Percentiles rank a stretch among this genome's conserved stretches.
phyloP scores from a whole-genome alignment of 208 protist species.

The Trypanosoma mega region DNA sequence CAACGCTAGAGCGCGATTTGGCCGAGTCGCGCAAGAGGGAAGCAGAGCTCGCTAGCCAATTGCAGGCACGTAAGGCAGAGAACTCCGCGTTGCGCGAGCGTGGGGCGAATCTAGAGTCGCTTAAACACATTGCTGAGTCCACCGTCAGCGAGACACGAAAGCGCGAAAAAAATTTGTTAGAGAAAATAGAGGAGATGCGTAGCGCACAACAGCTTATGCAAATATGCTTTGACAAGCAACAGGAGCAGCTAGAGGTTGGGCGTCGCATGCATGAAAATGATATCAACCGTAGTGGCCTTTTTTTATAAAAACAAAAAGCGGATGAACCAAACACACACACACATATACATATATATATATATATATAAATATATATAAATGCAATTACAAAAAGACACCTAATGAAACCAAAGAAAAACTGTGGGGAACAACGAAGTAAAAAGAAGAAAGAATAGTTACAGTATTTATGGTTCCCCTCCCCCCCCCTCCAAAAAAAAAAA shows the following conservation, averaged over 20 bases:
- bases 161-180: slow-evolving; percentile 66
- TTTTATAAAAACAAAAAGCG: too few relatives aligned
- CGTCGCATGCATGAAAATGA: slow-evolving; percentile 57
- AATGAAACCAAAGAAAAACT: not conserved
- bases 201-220: slow-evolving; percentile 85
- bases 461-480: too few relatives aligned
- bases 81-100: slow-evolving; percentile 70
- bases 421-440: not conserved
- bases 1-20: slow-evolving; percentile 46
- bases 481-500: not conserved
- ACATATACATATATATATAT: slow-evolving; percentile 3
- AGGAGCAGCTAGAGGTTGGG: slow-evolving; percentile 83
- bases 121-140: slow-evolving; percentile 76
- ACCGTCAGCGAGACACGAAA: slow-evolving; percentile 60
- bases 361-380: not conserved
- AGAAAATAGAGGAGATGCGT: slow-evolving; percentile 80
- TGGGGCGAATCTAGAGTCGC: slow-evolving; percentile 80
- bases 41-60: slow-evolving; percentile 44
- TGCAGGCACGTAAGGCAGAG: slow-evolving; percentile 64
- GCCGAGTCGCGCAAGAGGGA: slow-evolving; percentile 43
- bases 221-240: slow-evolving; percentile 89
- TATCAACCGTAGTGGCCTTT: slow-evolving; percentile 20
- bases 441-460: not conserved
- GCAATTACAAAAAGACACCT: too few relatives aligned
- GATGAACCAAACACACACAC: not conserved